These are phyloP conservation scores for Pichia phayaonensis DNA, from an alignment of 805 yeast species.

Conservation along the genomic window DNA sequence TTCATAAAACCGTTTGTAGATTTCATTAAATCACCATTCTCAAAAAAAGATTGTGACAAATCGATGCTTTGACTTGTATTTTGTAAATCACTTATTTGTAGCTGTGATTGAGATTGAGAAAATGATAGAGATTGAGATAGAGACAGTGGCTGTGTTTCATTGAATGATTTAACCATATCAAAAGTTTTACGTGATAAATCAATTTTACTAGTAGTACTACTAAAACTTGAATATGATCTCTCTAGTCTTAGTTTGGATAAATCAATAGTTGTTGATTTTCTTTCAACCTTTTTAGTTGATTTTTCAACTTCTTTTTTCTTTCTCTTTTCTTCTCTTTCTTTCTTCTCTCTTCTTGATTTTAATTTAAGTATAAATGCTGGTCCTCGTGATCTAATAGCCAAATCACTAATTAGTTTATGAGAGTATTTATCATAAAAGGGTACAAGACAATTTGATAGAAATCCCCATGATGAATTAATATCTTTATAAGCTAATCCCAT, in stretches of 20 bases:
- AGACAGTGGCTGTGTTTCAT: background rate
- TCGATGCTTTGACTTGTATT: background rate
- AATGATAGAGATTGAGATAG: background rate
- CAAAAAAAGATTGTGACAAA: background rate
- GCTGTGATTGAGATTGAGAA: background rate
- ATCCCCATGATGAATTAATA: constrained; percentile 22
- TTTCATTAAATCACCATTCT: background rate
- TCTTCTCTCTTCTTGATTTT: constrained; percentile 5
- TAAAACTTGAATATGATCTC: constrained; percentile 20
- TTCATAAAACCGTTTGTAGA: constrained; percentile 10
- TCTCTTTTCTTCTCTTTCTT: constrained; percentile 3
- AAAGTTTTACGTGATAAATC: constrained; percentile 27
- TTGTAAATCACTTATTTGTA: background rate
- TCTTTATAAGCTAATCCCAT: constrained; percentile 20
- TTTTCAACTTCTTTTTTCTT: background rate
- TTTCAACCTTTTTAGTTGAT: background rate
- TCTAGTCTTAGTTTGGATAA: constrained; percentile 16
- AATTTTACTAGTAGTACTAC: constrained; percentile 6
- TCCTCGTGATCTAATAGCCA: constrained; percentile 25
- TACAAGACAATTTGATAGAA: constrained; percentile 21
- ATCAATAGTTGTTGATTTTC: constrained; percentile 6
- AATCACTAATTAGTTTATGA: constrained; percentile 19
- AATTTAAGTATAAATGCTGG: constrained; percentile 17
- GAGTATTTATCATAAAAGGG: constrained; percentile 26
- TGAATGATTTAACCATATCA: constrained; percentile 23